Conservation (phyloP, 805 yeast genomes). For the Suhomyces pyralidae region DNA sequence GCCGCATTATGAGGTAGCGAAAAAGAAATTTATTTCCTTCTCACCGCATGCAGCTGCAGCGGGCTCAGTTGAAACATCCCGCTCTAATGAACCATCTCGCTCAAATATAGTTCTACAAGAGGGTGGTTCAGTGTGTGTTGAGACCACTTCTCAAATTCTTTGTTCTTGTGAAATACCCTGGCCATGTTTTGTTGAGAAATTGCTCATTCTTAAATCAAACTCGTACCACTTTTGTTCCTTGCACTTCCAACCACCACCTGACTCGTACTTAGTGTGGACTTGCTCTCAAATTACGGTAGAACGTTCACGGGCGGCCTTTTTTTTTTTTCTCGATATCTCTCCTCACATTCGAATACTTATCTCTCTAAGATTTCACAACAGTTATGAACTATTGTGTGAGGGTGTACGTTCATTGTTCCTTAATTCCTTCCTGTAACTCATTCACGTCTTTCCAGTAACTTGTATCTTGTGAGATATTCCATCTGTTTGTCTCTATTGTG, state of each 20-base stretch:
- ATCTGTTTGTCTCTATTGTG: neutral
- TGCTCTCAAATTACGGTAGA: too few species aligned
- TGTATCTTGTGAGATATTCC: neutral
- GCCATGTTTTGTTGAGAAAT: neutral
- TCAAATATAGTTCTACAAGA: neutral
- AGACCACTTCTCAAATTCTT: neutral
- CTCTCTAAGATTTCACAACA: neutral
- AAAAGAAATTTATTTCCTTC: neutral
- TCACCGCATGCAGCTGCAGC: neutral
- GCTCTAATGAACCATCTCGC: neutral
- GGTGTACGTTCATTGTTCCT: neutral
- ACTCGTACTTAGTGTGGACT: neutral
- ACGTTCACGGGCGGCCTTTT: too few species aligned
- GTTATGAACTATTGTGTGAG: neutral
- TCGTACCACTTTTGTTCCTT: neutral
- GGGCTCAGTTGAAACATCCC: neutral
- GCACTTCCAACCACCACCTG: neutral
- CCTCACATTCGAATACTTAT: too few species aligned
- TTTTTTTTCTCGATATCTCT: neutral
- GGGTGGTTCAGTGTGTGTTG: neutral
- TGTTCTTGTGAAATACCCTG: neutral
- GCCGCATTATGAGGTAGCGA: neutral
- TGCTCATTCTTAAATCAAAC: neutral
- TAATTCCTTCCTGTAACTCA: neutral
- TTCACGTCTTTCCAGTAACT: neutral